A percentile compares a stretch with the other conserved stretches of the same genome.
phyloP scores from a whole-genome alignment of 495 filamentous ascomycete genomes.

The Venustampulla echinocandica region DNA sequence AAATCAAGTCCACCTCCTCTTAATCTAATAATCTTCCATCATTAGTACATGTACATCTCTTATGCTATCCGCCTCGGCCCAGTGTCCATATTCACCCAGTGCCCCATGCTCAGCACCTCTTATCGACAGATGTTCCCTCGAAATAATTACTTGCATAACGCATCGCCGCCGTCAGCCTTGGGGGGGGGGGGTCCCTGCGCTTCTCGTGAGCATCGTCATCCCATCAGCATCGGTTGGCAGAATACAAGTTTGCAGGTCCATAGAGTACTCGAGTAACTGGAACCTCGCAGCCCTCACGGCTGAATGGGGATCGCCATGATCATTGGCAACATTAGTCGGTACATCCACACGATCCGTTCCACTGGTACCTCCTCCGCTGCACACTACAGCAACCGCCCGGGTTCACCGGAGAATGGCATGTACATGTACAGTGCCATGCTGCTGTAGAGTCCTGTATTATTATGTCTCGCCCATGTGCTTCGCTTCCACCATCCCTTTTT shows the following conservation, averaged over 20 bases:
- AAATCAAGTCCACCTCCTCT: too few species aligned
- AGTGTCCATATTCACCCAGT: not conserved
- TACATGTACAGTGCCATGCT: not conserved
- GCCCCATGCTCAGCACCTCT: not conserved
- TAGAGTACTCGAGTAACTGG: not conserved
- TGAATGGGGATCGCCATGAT: not conserved
- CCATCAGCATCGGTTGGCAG: constrained; percentile 1
- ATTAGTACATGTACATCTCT: too few species aligned
- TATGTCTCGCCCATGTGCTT: not conserved
- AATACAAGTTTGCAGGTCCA: not conserved
- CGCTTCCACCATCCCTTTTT: not conserved
- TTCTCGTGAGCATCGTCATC: too few species aligned
- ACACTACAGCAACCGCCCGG: too few species aligned
- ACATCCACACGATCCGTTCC: too few species aligned
- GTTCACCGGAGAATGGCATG: too few species aligned
- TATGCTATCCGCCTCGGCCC: not conserved
- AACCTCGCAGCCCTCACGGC: not conserved
- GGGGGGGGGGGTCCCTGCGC: too few species aligned
- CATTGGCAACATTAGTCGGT: too few species aligned
- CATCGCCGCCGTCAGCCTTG: not conserved
- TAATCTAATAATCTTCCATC: too few species aligned
- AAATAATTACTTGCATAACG: constrained; percentile 1
- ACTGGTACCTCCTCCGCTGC: too few species aligned
- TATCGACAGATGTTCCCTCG: not conserved
- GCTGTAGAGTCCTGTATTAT: not conserved